Evolutionary conservation across 1,284 basidiomycete genomes (phyloP).

Genomic region (Malassezia sympodialis): DNA sequence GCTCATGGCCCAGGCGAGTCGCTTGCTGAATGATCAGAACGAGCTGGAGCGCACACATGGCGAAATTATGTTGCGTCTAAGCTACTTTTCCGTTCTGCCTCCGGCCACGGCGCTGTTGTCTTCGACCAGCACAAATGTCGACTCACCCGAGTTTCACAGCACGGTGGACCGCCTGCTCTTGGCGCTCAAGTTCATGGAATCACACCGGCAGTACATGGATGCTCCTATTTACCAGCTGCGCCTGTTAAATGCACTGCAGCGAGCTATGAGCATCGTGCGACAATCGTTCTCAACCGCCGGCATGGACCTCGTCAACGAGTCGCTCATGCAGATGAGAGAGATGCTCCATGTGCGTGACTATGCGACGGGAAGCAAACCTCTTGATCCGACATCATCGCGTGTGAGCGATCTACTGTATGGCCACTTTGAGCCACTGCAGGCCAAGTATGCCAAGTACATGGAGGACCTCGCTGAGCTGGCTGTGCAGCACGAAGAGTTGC

Average conservation of each 20-base stretch:
- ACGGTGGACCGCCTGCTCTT: conserved; percentile 37
- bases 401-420: neutral
- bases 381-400: neutral
- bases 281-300: neutral
- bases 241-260: conserved; percentile 1
- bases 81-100: conserved; percentile 38
- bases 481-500: neutral
- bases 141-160: conserved; percentile 28
- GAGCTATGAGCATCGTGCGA: conserved; percentile 1
- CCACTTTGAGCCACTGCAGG: neutral
- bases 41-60: conserved; percentile 29
- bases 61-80: conserved; percentile 27
- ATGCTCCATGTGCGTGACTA: conserved; percentile 3
- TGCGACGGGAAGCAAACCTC: neutral
- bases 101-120: conserved; percentile 33
- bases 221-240: conserved; percentile 38
- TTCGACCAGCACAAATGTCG: conserved; percentile 22
- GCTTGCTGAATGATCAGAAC: conserved; percentile 23
- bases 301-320: neutral
- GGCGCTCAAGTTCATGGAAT: conserved; percentile 28
- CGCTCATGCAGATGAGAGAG: neutral
- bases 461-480: neutral
- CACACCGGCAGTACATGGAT: conserved; percentile 29
- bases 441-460: neutral
- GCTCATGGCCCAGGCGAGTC: conserved; percentile 34